Evolutionary conservation across 2,329 filamentous ascomycete genomes (phyloP), one percentile per base, ranked within the genome.

Genomic region (Lizonia empirigonia): DNA sequence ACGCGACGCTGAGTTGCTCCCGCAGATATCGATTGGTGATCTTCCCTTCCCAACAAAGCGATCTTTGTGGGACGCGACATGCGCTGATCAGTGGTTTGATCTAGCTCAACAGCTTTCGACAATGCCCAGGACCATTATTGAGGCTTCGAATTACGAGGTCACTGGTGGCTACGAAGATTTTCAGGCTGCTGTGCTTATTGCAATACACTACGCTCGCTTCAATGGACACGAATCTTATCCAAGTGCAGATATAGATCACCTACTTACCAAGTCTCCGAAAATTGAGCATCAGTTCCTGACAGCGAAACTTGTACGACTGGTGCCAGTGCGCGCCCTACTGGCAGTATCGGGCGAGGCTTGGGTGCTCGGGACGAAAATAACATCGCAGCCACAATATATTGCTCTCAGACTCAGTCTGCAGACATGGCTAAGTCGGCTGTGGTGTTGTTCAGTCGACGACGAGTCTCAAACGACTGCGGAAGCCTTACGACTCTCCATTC

Each of bases 271-370:
- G 5, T 66, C 65, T 10, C 34, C 62, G 5, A 44, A 48, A 12
- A 71, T 59, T 7, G 62, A 57, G 32, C 62, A 67, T 29, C 62
- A 60, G 34, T 69, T 75, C 18, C 65, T 73, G 15, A 70, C 71
- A 2, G 60, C 70, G 13, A 73, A 73, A 49, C 68, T 78, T 1
- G 64, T 72, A 15, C 71, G 69, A 33, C 55, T 71, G 7, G 70
- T 68, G 4, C 77, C 76, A 0, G 56, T 77, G 5, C 73, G 74
- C 16, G 70, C 75, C 1, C 61, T 79, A 4, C 61, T 79, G 12
- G 76, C 76, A 23, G 70, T 78, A 0, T 70, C 74, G 4, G 76
- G 76, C 27, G 75, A 78, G 42, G 71, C 74, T 13, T 79, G 76
- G 76, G 67, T 77, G 7, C 61, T 78, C n/a, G 72, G 67, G 1